Evolutionary conservation across 1,139 yeast species (phyloP).

Genomic region (Sugiyamaella novakii): DNA sequence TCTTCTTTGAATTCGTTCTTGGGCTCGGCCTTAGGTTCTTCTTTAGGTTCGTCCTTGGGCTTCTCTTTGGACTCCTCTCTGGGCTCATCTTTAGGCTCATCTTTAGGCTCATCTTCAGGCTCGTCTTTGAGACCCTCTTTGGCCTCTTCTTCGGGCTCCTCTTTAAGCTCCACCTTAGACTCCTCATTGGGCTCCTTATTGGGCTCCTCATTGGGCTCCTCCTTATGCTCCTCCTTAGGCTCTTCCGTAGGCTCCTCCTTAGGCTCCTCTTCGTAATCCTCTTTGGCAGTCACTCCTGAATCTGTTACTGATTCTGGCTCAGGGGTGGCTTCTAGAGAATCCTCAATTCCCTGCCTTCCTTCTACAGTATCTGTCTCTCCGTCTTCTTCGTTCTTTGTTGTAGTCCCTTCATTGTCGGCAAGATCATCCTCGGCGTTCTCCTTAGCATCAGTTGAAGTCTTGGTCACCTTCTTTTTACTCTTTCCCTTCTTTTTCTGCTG

Average conservation of each 20-base stretch:
- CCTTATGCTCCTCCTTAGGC: conserved; percentile 7
- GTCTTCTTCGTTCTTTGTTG: conserved; percentile 14
- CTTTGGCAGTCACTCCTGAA: conserved; percentile 11
- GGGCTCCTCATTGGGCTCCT: conserved; percentile 2
- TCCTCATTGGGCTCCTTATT: conserved; percentile 11
- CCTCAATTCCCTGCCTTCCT: background rate
- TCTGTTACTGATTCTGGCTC: conserved; percentile 15
- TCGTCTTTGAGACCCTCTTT: conserved; percentile 2
- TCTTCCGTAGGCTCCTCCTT: conserved; percentile 21
- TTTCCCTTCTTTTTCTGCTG: conserved; percentile 53
- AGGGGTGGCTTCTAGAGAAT: background rate
- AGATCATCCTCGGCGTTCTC: conserved; percentile 23
- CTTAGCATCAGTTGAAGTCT: conserved; percentile 29
- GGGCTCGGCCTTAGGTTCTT: background rate
- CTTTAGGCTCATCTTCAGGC: conserved; percentile 4
- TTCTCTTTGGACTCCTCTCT: background rate
- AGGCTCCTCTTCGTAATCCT: conserved; percentile 13
- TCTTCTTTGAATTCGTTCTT: background rate
- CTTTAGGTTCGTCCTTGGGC: background rate
- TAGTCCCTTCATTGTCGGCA: conserved; percentile 14
- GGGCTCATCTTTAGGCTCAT: background rate
- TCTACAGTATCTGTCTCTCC: conserved; percentile 18
- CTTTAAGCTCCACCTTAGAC: conserved; percentile 7
- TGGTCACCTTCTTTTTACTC: conserved; percentile 41
- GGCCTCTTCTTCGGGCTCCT: conserved; percentile 1